Conservation (phyloP, 768 basidiomycete genomes). For the Auriscalpium microsporum region DNA sequence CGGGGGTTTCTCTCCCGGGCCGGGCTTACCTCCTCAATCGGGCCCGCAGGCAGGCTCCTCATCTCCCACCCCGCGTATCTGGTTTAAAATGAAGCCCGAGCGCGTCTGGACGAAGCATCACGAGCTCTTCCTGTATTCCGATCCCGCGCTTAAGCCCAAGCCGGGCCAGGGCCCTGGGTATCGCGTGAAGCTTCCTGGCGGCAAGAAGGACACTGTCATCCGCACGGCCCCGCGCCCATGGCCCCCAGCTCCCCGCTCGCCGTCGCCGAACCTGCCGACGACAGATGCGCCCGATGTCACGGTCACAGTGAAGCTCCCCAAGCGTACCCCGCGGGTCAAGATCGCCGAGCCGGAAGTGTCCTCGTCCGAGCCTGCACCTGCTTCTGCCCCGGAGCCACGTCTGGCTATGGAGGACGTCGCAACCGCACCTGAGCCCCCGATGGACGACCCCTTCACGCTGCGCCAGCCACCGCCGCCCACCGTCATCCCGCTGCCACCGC, state of each 20-base stretch:
- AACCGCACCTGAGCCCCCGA: slow-evolving; percentile 28
- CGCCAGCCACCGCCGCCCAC: slow-evolving; percentile 38
- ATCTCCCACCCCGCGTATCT: slow-evolving; percentile 30
- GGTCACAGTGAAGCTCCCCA: slow-evolving; percentile 51
- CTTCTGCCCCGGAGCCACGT: slow-evolving; percentile 1
- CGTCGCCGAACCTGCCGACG: slow-evolving; percentile 15
- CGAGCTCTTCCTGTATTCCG: slow-evolving; percentile 65
- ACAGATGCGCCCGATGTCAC: slow-evolving; percentile 37
- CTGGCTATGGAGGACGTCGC: slow-evolving; percentile 15
- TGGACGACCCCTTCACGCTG: slow-evolving; percentile 55
- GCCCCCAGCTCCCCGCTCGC: slow-evolving; percentile 1
- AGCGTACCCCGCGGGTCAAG: slow-evolving; percentile 30
- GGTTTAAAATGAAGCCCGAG: slow-evolving; percentile 74
- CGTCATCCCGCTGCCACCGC: slow-evolving; percentile 23
- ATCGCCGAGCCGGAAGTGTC: slow-evolving; percentile 10
- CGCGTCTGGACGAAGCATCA: slow-evolving; percentile 78
- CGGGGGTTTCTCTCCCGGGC: slow-evolving; percentile 24
- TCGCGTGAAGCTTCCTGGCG: slow-evolving; percentile 58
- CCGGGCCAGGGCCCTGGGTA: slow-evolving; percentile 44
- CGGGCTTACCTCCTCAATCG: slow-evolving; percentile 11
- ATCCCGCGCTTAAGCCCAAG: slow-evolving; percentile 50
- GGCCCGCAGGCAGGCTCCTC: slow-evolving; percentile 26
- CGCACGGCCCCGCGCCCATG: slow-evolving; percentile 26
- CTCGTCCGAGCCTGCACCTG: neutral
- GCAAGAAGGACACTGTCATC: slow-evolving; percentile 30